Base-by-base conservation (phyloP, 2,329 filamentous ascomycete species). In the Claviceps capensis region DNA sequence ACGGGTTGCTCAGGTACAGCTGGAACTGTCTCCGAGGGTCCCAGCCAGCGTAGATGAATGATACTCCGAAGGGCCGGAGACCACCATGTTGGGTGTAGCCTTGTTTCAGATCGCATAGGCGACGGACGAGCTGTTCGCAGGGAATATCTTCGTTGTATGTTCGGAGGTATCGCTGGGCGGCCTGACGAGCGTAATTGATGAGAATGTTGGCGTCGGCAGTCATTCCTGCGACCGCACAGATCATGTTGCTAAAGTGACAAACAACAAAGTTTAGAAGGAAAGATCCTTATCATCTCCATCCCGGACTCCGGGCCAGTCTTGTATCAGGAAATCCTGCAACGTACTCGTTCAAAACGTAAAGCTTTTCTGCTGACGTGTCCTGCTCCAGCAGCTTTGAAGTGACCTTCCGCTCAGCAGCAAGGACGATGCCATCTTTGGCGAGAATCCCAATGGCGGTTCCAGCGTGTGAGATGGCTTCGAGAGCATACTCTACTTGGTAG, bases 81-180 rank as follows among this genome's bases (percentile, higher is more conserved):
- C 93, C 93, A 78, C 93, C 93, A 66, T 97, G 93, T 70, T 98
- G 93, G 58, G 93, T 98, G 76, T 98, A 98, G 56, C 93, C 91
- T 73, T 98, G 93, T 79, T 98, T 98, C 60, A 97, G 76, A 75
- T 98, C 93, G 73, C 94, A 98, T 63, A 98, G 79, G 62, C 88
- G 83, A 63, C 93, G 89, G 56, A 98, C 93, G 53, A 98, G 87
- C 72, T 98, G 93, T 71, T 98, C 93, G 76, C 93, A 98, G 54
- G 93, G 93, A 59, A 98, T 98, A 67, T 98, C 93, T 85, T 96
- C 90, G 77, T 97, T 95, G 79, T 98, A 98, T 63, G 91, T 98
- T 60, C 95, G 82, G 68, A 98, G 91, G 74, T 98, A 97, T 66
- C 86, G 83, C 75, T 98, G 93, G 62, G 93, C 93, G 63, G 88